phyloP scores from a whole-genome alignment of 106 monocot species.

The Cymbidium sinense region DNA sequence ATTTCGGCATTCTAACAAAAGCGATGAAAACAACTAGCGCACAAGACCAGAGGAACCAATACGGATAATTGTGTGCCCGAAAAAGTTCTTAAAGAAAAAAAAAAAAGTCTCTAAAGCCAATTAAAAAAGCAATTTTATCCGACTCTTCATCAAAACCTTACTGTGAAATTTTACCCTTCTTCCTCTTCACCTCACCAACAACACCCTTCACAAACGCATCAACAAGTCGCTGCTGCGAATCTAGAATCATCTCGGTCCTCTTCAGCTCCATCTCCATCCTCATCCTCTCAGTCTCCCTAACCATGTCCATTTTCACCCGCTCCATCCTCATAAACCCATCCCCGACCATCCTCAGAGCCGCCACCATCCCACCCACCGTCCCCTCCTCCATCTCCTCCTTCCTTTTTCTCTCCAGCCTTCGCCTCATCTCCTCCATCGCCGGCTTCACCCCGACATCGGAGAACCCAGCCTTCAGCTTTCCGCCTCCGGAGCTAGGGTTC shows the following conservation, averaged over 20 bases:
- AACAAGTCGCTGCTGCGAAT: slow-evolving; percentile 56
- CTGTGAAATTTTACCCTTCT: slow-evolving; percentile 3
- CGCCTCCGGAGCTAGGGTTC: slow-evolving; percentile 9
- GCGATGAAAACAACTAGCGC: background rate
- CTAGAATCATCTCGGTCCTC: slow-evolving; percentile 77
- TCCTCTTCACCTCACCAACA: slow-evolving; percentile 28
- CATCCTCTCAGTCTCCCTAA: slow-evolving; percentile 67
- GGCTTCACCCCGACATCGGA: background rate
- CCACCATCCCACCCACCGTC: slow-evolving; percentile 43
- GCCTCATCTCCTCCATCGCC: slow-evolving; percentile 41
- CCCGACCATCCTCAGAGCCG: slow-evolving; percentile 55
- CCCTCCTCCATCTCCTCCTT: slow-evolving; percentile 17
- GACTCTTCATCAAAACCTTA: background rate
- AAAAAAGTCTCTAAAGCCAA: background rate
- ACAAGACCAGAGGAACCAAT: background rate
- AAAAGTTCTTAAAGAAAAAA: background rate
- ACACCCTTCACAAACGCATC: slow-evolving; percentile 42
- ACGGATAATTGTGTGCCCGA: background rate
- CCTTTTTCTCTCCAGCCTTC: slow-evolving; percentile 24
- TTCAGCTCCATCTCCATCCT: slow-evolving; percentile 92
- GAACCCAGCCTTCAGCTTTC: background rate
- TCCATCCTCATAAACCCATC: slow-evolving; percentile 88
- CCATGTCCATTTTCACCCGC: slow-evolving; percentile 94
- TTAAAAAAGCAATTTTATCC: background rate
- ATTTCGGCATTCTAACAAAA: too few relatives aligned